Percentiles rank a stretch among this genome's conserved stretches.
Conservation (phyloP, 2,329 filamentous ascomycete species). For the Aurifilum marmelostoma region DNA sequence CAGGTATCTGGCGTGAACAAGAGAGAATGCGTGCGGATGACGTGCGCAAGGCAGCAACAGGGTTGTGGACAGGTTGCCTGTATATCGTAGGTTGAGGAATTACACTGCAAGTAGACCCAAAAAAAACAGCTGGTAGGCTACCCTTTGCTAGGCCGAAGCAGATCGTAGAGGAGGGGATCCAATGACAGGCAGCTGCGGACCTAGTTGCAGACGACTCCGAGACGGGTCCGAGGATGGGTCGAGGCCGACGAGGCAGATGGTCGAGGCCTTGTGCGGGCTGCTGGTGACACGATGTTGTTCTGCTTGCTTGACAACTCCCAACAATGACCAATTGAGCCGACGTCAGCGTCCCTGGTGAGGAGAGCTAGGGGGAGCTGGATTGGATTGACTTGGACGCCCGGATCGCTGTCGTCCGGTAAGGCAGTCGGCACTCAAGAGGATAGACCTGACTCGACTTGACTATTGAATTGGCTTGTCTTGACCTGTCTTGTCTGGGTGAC, state of each 20-base stretch:
- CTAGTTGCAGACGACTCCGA: slow-evolving; percentile 24
- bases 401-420: slow-evolving; percentile 13
- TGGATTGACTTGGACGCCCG: slow-evolving; percentile 15
- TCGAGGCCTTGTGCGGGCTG: slow-evolving; percentile 18
- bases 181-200: slow-evolving; percentile 21
- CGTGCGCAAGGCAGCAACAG: neutral
- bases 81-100: slow-evolving; percentile 15
- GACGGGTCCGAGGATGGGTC: slow-evolving; percentile 23
- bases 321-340: slow-evolving; percentile 19
- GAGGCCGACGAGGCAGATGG: slow-evolving; percentile 22
- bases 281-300: slow-evolving; percentile 6
- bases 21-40: neutral
- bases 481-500: slow-evolving; percentile 19
- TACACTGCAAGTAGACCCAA: slow-evolving; percentile 3
- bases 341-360: slow-evolving; percentile 24
- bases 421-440: slow-evolving; percentile 23
- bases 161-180: neutral
- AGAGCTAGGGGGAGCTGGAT: neutral
- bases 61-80: slow-evolving; percentile 8
- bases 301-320: slow-evolving; percentile 23
- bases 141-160: slow-evolving; percentile 9
- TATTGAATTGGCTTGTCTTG: slow-evolving; percentile 15
- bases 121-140: neutral
- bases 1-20: neutral
- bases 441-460: slow-evolving; percentile 17